These are phyloP conservation scores for Mycena citricolor DNA, from an alignment of 1,284 basidiomycete species.

Conservation along the genomic window DNA sequence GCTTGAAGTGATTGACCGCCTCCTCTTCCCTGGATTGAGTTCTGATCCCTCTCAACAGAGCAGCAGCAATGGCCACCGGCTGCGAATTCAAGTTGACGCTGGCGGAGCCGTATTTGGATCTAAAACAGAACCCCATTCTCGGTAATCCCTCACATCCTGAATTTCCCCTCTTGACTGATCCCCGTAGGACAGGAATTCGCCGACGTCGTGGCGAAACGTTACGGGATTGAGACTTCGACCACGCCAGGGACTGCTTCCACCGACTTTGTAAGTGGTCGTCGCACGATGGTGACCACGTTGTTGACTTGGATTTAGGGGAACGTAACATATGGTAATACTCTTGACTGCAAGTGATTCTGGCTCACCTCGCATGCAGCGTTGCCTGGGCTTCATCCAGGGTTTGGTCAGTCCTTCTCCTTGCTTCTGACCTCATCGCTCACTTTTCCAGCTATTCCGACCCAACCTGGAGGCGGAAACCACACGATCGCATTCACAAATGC, in stretches of 20 bases:
- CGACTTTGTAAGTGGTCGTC: conserved; percentile 55
- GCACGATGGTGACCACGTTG: conserved; percentile 2
- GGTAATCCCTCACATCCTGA: conserved; percentile 30
- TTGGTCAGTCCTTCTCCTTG: conserved; percentile 41
- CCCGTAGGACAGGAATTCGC: conserved; percentile 47
- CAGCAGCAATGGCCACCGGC: conserved; percentile 68
- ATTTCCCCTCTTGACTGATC: conserved; percentile 1
- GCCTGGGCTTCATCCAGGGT: conserved; percentile 64
- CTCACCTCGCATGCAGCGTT: conserved; percentile 41
- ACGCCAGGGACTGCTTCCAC: conserved; percentile 53
- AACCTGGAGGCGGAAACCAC: conserved; percentile 63
- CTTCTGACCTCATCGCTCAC: conserved; percentile 1
- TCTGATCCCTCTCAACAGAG: conserved; percentile 40
- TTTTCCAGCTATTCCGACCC: conserved; percentile 72
- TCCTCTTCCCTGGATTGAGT: conserved; percentile 8
- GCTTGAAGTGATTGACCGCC: conserved; percentile 58
- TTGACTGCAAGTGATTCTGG: conserved; percentile 13
- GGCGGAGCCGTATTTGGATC: conserved; percentile 48
- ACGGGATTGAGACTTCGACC: conserved; percentile 35
- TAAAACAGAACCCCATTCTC: conserved; percentile 61
- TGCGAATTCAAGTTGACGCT: conserved; percentile 56
- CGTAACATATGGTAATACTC: conserved; percentile 57
- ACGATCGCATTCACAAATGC: conserved; percentile 63
- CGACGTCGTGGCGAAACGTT: conserved; percentile 39
- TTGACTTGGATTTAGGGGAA: conserved; percentile 50